Evolutionary conservation across 805 yeast genomes (phyloP), one percentile per base, ranked within the genome.

Genomic region (Kazachstania kunashirensis): DNA sequence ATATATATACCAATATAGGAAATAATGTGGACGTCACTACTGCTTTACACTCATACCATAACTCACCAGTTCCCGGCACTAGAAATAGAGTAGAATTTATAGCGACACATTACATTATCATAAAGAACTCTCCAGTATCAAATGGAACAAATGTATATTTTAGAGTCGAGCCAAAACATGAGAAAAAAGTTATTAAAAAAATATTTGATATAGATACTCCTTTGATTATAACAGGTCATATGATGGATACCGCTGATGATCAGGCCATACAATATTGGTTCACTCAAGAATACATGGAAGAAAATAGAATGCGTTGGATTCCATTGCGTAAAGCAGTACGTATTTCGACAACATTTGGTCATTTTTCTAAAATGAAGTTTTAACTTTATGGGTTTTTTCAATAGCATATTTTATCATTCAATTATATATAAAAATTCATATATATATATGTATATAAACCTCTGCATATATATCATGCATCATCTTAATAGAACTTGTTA

Each of bases 1-100:
- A 39, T 24, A 38, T 48, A 12, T 45, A 41, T 41, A 30, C 43
- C 8, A 41, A 45, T 24, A 35, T 8, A n/a, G 23, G 11, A 6
- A 9, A 8, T 9, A 23, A 23, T 11, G 24, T 9, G 24, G 18
- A 29, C 13, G 15, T 10, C 13, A 23, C 31, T 8, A 29, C 15
- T 4, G 5, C 21, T 8, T 13, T 17, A 18, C 8, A 17, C 6
- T 17, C 9, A 29, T 29, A 12, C 14, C 18, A 11, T 11, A 18
- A 29, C 18, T 23, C 17, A 29, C 17, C 14, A 12, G 14, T 17
- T 5, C 24, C 31, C 6, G 15, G 18, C 7, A 17, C 17, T 19
- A 29, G 31, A 16, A 12, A n/a, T 10, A 11, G 18, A n/a, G 31
- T 29, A 2, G 31, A 17, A 11, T 29, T 29, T 29, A n/a, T 29